Conservation (phyloP, 176 grass and related monocot genomes). For the Melocanna baccifera region DNA sequence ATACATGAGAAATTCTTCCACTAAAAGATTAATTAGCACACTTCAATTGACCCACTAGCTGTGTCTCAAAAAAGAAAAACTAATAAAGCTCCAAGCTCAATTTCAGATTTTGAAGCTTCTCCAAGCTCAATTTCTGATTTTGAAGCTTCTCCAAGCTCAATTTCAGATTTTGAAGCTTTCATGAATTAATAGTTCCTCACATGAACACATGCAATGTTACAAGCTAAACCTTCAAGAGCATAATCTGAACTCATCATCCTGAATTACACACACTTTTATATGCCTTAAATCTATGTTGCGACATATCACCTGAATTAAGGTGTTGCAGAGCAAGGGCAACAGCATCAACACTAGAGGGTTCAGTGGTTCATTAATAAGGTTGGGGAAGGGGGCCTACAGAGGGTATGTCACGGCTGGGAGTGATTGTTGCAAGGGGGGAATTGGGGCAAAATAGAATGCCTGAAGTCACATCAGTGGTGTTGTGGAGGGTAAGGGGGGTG, state of each 20-base stretch:
- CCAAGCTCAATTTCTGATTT: constrained; percentile 11
- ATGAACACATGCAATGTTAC: background rate
- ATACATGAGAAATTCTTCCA: constrained; percentile 23
- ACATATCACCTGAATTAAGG: background rate
- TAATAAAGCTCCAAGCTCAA: background rate
- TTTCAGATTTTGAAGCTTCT: background rate
- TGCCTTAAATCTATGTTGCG: background rate
- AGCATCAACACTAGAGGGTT: background rate
- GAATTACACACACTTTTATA: background rate
- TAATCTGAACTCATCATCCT: background rate
- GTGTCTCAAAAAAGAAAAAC: background rate
- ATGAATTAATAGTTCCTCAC: background rate
- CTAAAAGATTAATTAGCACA: background rate
- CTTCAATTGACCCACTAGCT: background rate
- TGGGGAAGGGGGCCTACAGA: background rate
- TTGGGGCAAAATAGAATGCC: background rate
- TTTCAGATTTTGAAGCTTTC: background rate
- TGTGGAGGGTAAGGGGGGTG: background rate
- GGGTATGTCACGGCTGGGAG: background rate
- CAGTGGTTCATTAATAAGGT: background rate
- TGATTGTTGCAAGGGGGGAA: background rate
- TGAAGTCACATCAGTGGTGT: background rate
- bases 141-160: constrained; percentile 3
- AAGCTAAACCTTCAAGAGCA: background rate
- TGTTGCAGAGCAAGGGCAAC: background rate